phyloP scores from a whole-genome alignment of 495 filamentous ascomycete species.

The Choiromyces venosus region DNA sequence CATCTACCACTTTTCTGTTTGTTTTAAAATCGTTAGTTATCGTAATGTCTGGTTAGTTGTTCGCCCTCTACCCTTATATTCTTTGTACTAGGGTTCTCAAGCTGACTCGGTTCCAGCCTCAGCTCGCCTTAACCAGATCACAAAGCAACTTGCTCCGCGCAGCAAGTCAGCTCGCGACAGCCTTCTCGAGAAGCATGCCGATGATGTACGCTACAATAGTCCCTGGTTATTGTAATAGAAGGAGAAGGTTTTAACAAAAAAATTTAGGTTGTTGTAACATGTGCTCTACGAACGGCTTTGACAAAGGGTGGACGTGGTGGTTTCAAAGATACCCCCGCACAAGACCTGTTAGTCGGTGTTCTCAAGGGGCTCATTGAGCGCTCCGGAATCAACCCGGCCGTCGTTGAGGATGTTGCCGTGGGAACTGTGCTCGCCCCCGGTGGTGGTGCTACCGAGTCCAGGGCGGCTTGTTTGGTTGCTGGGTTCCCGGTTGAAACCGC shows the following conservation, averaged over 20 bases:
- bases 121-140: slow-evolving; percentile 58
- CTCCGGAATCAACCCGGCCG: slow-evolving; percentile 73
- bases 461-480: slow-evolving; percentile 83
- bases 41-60: neutral
- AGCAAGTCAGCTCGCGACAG: slow-evolving; percentile 49
- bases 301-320: slow-evolving; percentile 87
- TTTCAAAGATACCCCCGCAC: slow-evolving; percentile 88
- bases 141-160: slow-evolving; percentile 54
- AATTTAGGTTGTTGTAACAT: slow-evolving; percentile 76
- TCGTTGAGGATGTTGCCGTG: slow-evolving; percentile 89
- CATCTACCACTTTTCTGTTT: neutral
- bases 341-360: slow-evolving; percentile 79
- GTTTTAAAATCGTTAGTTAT: neutral
- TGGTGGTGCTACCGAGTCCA: slow-evolving; percentile 93
- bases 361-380: slow-evolving; percentile 74
- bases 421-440: slow-evolving; percentile 87
- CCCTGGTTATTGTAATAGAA: neutral
- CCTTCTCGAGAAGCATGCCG: slow-evolving; percentile 58
- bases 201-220: slow-evolving; percentile 49
- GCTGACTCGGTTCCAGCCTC: slow-evolving; percentile 19
- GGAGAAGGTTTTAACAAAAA: slow-evolving; percentile 5
- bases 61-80: neutral
- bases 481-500: slow-evolving; percentile 81
- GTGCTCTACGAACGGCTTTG: slow-evolving; percentile 82
- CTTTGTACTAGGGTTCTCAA: neutral